These are phyloP conservation scores for Vanilla planifolia DNA, from an alignment of 106 monocot genomes.

Conservation along the genomic window DNA sequence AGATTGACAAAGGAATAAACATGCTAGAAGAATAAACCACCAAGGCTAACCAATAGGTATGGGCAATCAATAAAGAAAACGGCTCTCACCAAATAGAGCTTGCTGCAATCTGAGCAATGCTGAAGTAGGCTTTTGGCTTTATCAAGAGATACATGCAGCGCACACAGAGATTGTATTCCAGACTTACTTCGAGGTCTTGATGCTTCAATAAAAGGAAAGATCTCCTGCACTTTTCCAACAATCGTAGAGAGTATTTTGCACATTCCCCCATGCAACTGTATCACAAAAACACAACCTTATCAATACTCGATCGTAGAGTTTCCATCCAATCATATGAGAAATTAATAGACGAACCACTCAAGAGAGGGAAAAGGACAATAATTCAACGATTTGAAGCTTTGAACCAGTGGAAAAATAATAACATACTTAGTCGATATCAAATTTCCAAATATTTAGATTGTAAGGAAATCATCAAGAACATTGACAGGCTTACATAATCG, in stretches of 20 bases:
- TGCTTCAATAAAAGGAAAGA: constrained; percentile 75
- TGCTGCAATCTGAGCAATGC: constrained; percentile 84
- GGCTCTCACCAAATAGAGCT: constrained; percentile 69
- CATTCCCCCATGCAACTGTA: constrained; percentile 72
- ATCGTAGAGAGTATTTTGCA: constrained; percentile 40
- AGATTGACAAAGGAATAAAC: background rate
- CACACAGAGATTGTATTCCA: constrained; percentile 72
- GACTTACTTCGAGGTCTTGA: constrained; percentile 81
- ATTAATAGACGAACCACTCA: background rate
- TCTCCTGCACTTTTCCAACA: constrained; percentile 52
- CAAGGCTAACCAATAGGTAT: too few species aligned
- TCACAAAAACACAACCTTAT: background rate
- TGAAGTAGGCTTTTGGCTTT: constrained; percentile 69
- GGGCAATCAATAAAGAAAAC: background rate
- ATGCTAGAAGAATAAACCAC: background rate
- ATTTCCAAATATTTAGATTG: background rate
- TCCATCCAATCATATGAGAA: background rate
- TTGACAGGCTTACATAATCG: background rate
- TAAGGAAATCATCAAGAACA: background rate
- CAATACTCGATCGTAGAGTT: background rate
- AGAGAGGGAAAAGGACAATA: too few species aligned
- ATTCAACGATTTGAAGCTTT: background rate
- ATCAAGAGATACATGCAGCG: constrained; percentile 69
- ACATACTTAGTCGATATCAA: background rate
- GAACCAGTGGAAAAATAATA: too few species aligned